These are phyloP conservation scores for Babesia ovata DNA, from an alignment of 169 alveolate species.

Conservation along the genomic window DNA sequence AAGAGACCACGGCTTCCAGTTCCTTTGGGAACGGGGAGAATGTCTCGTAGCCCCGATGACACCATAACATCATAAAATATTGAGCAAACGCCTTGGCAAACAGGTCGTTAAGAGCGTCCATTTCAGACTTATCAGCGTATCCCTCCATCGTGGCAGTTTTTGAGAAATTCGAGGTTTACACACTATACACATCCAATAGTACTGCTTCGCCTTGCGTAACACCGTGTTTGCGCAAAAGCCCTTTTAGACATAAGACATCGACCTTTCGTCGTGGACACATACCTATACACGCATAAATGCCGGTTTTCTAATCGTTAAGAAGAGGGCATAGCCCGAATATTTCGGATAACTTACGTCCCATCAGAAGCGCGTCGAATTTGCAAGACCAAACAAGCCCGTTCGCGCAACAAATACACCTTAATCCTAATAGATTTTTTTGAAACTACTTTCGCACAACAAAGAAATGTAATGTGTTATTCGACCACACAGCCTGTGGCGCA, in stretches of 20 bases:
- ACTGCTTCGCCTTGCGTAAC: neutral
- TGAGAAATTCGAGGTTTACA: neutral
- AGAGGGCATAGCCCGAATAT: too few relatives aligned
- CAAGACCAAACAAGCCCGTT: too few relatives aligned
- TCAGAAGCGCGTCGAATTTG: too few relatives aligned
- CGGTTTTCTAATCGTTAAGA: too few relatives aligned
- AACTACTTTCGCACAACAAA: too few relatives aligned
- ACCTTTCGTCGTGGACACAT: neutral
- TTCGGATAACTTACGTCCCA: too few relatives aligned
- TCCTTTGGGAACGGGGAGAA: slow-evolving; percentile 32
- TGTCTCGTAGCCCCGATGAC: slow-evolving; percentile 21
- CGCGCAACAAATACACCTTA: too few relatives aligned
- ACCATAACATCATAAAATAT: slow-evolving; percentile 58
- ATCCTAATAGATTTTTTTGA: too few relatives aligned
- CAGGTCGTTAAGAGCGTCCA: slow-evolving; percentile 18
- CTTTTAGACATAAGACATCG: neutral
- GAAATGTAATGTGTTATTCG: too few relatives aligned
- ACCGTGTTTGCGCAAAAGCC: neutral
- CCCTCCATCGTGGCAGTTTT: neutral
- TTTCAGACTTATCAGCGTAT: slow-evolving; percentile 23
- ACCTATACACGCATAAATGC: neutral
- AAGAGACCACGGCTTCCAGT: slow-evolving; percentile 2
- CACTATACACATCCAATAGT: neutral
- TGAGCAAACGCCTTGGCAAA: slow-evolving; percentile 58
- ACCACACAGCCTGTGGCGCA: too few relatives aligned